Conservation (phyloP, 768 basidiomycete species). For the Boletus reticulatus region DNA sequence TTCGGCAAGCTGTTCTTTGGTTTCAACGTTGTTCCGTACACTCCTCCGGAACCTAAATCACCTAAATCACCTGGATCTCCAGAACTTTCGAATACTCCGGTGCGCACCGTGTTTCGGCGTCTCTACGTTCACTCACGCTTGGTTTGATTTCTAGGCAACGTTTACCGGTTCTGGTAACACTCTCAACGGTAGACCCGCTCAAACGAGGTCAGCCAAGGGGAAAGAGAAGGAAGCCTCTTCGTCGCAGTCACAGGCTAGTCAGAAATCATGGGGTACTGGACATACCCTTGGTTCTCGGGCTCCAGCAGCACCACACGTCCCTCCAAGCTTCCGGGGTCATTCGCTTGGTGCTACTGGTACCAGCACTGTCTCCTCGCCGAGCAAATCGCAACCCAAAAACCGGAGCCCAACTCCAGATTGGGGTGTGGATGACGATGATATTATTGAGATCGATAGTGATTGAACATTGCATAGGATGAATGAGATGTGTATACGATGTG, state of each 20-base stretch:
- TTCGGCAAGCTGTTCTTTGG: slow-evolving; percentile 97
- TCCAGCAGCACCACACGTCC: slow-evolving; percentile 22
- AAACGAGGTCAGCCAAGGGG: slow-evolving; percentile 43
- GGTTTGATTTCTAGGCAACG: slow-evolving; percentile 30
- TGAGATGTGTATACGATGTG: slow-evolving; percentile 5
- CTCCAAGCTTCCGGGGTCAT: slow-evolving; percentile 33
- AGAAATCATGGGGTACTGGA: slow-evolving; percentile 46
- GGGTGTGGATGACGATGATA: slow-evolving; percentile 82
- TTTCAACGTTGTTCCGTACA: slow-evolving; percentile 75
- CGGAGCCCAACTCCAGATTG: slow-evolving; percentile 77
- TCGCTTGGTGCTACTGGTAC: slow-evolving; percentile 53
- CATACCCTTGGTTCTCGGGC: slow-evolving; percentile 46
- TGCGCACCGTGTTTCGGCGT: slow-evolving; percentile 17
- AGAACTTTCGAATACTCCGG: slow-evolving; percentile 27
- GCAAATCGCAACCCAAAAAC: slow-evolving; percentile 37
- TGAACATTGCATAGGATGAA: slow-evolving; percentile 27
- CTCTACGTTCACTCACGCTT: not conserved
- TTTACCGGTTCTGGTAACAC: slow-evolving; percentile 71
- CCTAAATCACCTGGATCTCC: slow-evolving; percentile 25
- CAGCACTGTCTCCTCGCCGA: slow-evolving; percentile 45
- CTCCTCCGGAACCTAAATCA: slow-evolving; percentile 41
- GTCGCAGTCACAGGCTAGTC: slow-evolving; percentile 29
- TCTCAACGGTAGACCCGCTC: slow-evolving; percentile 52
- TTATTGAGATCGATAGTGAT: slow-evolving; percentile 85
- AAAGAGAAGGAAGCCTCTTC: slow-evolving; percentile 47